Percentiles rank a stretch among this genome's conserved stretches.
Conservation (phyloP, 345 rosid genomes). For the Eucalyptus erythrocorys region DNA sequence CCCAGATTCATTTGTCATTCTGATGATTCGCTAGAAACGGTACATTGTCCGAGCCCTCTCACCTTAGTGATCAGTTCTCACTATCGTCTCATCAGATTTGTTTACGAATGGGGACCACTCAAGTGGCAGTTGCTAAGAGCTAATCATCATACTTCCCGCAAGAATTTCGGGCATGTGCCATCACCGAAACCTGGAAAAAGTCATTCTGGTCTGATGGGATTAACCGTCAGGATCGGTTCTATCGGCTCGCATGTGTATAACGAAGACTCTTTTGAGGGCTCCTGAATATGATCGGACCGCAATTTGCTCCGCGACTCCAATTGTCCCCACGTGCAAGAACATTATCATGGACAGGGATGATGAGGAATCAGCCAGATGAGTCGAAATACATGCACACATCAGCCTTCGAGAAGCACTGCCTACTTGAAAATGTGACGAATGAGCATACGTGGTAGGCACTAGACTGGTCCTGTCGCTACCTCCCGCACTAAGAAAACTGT, state of each 20-base stretch:
- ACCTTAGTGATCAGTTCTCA: neutral
- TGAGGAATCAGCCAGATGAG: neutral
- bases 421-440: neutral
- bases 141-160: neutral
- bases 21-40: neutral
- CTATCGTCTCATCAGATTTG: neutral
- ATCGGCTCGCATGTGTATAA: neutral
- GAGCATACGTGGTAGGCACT: neutral
- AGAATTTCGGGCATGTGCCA: neutral
- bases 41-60: neutral
- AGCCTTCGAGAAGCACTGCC: neutral
- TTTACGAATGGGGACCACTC: neutral
- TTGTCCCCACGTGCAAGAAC: neutral
- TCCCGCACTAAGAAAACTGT: neutral
- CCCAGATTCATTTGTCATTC: neutral
- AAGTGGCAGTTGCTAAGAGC: neutral
- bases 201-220: neutral
- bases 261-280: neutral
- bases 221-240: neutral
- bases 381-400: neutral
- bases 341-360: neutral
- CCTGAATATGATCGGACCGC: neutral
- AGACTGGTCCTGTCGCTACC: neutral
- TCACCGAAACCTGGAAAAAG: neutral
- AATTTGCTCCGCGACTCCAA: neutral